Base-by-base conservation (phyloP, 129 eudicot genomes). In the Escallonia herrerae region DNA sequence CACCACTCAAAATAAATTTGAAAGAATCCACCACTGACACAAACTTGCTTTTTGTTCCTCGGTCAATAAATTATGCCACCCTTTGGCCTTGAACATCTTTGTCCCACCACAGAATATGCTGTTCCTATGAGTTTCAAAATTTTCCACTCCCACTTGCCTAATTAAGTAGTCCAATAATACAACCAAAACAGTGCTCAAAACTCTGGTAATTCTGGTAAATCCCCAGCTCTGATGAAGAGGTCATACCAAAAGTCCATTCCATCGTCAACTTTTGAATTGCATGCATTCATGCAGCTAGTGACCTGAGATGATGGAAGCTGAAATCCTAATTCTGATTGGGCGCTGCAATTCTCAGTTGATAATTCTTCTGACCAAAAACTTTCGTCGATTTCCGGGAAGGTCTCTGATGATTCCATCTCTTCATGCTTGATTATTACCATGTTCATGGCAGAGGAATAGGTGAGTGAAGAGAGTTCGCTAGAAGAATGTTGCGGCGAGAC, bases 201-300 rank as follows among this genome's bases (percentile, higher is more conserved):
- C 3, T 80, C 79, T 39, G 81, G 84, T 44, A 83, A 76, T 47
- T 79, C 82, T 11, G 80, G 76, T 57, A 74, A 67, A 3, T 77
- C 86, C 40, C 67, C 80, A 33, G 65, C 76, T 59, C 73, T 60
- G 33, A 58, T 75, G 48, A 83, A 77, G 40, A 83, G 68, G 63
- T 83, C 65, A 65, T 68, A 74, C 90, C 90, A 83, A 63, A 83
- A 83, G 69, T 83, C 90, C 85, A 80, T 67, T 65, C 57, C 65
- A 40, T 63, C 89, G 13, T 76, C 82, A n/a, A 15, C 40, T n/a
- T 38, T 58, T 60, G 63, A 44, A 40, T 39, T n/a, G 4, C 37
- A 6, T 14, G 7, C 50, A 5, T 43, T 37, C 0, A 52, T 13
- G 5, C 40, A 49, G 12, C 42, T 51, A 0, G 14, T 41, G 2